phyloP scores from a whole-genome alignment of 257 asterid genomes.

The Handroanthus guayacan region DNA sequence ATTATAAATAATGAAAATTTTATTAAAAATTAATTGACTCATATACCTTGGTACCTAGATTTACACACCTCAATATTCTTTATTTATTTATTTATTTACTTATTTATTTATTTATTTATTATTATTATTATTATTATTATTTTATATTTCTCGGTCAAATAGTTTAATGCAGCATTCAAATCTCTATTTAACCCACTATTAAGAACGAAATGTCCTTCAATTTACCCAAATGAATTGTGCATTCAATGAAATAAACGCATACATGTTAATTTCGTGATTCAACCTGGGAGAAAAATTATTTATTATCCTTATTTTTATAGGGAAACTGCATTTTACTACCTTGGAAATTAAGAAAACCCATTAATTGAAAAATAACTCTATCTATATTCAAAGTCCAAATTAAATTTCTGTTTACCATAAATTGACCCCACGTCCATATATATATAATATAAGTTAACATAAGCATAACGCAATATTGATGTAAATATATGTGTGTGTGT shows the following conservation, averaged over 20 bases:
- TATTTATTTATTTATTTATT: too few species aligned
- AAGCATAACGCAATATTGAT: too few species aligned
- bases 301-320: background rate
- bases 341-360: constrained; percentile 20
- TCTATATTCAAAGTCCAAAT: constrained; percentile 30
- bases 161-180: too few species aligned
- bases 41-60: too few species aligned
- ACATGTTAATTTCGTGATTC: background rate
- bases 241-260: constrained; percentile 1
- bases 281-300: background rate
- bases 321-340: background rate
- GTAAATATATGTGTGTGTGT: background rate
- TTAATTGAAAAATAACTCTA: background rate
- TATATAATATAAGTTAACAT: constrained; percentile 17
- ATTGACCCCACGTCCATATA: constrained; percentile 18
- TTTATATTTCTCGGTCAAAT: too few species aligned
- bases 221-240: background rate
- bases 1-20: too few species aligned
- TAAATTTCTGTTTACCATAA: constrained; percentile 26
- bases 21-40: too few species aligned
- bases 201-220: constrained; percentile 25
- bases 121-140: too few species aligned
- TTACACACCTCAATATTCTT: too few species aligned
- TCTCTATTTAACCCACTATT: background rate
- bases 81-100: too few species aligned